These are phyloP conservation scores for Filosporella fistucella DNA, from an alignment of 495 filamentous ascomycete species.

Conservation along the genomic window DNA sequence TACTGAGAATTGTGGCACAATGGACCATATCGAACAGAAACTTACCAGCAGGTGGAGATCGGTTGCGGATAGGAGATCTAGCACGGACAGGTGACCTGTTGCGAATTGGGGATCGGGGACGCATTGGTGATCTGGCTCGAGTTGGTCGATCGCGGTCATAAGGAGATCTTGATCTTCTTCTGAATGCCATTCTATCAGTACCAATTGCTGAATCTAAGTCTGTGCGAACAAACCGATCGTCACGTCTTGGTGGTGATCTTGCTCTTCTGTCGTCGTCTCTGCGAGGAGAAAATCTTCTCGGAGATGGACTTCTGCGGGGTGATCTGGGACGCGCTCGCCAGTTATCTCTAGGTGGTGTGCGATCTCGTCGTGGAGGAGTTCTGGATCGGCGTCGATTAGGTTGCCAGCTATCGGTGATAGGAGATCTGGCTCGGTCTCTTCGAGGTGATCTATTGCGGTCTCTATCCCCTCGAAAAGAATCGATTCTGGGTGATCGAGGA, in stretches of 20 bases:
- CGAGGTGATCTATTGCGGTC: slow-evolving; percentile 27
- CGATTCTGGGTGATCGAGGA: slow-evolving; percentile 34
- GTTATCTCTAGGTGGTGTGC: slow-evolving; percentile 19
- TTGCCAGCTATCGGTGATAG: slow-evolving; percentile 22
- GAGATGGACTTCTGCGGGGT: slow-evolving; percentile 18
- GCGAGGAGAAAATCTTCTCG: slow-evolving; percentile 24
- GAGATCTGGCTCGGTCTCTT: slow-evolving; percentile 31
- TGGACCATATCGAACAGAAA: too few relatives aligned
- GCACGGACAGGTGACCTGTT: background rate
- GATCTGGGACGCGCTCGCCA: slow-evolving; percentile 21
- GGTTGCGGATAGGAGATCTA: slow-evolving; percentile 16
- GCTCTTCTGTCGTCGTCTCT: slow-evolving; percentile 24
- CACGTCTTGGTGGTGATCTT: slow-evolving; percentile 21
- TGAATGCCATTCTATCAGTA: background rate
- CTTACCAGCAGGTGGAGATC: slow-evolving; percentile 23
- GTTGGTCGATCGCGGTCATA: slow-evolving; percentile 21
- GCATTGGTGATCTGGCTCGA: slow-evolving; percentile 11
- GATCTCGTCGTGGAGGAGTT: slow-evolving; percentile 23
- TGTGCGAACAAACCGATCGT: slow-evolving; percentile 15
- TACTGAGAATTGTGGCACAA: too few relatives aligned
- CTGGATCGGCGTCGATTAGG: slow-evolving; percentile 23
- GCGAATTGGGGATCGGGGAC: background rate
- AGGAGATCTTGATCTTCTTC: slow-evolving; percentile 26
- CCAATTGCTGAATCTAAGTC: background rate
- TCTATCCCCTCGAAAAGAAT: slow-evolving; percentile 18